Evolutionary conservation across 2,329 filamentous ascomycete species (phyloP).

Genomic region (Alternaria consortialis): DNA sequence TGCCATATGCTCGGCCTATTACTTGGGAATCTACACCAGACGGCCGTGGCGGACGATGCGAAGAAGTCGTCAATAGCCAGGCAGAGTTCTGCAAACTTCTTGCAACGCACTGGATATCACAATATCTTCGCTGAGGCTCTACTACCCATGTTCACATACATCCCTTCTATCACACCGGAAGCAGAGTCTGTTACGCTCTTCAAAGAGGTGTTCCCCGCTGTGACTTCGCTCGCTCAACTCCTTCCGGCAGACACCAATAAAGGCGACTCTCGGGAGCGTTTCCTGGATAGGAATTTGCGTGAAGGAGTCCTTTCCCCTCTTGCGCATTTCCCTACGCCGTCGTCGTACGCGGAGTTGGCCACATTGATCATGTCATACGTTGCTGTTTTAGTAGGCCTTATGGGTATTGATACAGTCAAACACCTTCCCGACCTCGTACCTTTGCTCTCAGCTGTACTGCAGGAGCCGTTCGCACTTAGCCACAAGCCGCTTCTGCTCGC

Average conservation of each 20-base stretch:
- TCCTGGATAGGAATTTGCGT: slow-evolving; percentile 57
- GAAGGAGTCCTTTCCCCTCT: slow-evolving; percentile 56
- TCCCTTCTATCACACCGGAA: slow-evolving; percentile 80
- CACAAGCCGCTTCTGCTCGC: slow-evolving; percentile 64
- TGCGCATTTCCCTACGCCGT: slow-evolving; percentile 61
- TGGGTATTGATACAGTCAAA: slow-evolving; percentile 71
- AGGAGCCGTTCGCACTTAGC: slow-evolving; percentile 71
- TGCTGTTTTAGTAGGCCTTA: slow-evolving; percentile 59
- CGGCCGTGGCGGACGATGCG: neutral
- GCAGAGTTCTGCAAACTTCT: slow-evolving; percentile 58
- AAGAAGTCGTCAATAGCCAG: slow-evolving; percentile 29
- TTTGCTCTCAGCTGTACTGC: slow-evolving; percentile 70
- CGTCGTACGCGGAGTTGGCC: slow-evolving; percentile 66
- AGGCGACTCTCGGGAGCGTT: slow-evolving; percentile 22
- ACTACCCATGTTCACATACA: slow-evolving; percentile 75
- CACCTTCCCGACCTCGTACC: slow-evolving; percentile 76
- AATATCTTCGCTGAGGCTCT: slow-evolving; percentile 74
- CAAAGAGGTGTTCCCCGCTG: slow-evolving; percentile 69
- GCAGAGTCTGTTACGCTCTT: slow-evolving; percentile 73
- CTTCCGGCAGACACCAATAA: slow-evolving; percentile 17
- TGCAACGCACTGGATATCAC: slow-evolving; percentile 65
- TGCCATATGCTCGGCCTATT: slow-evolving; percentile 65
- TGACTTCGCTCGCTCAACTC: slow-evolving; percentile 63
- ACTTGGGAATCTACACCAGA: slow-evolving; percentile 53
- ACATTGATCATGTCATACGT: slow-evolving; percentile 64